Evolutionary conservation across 805 yeast species (phyloP).

Genomic region (Priceomyces melissophilus): DNA sequence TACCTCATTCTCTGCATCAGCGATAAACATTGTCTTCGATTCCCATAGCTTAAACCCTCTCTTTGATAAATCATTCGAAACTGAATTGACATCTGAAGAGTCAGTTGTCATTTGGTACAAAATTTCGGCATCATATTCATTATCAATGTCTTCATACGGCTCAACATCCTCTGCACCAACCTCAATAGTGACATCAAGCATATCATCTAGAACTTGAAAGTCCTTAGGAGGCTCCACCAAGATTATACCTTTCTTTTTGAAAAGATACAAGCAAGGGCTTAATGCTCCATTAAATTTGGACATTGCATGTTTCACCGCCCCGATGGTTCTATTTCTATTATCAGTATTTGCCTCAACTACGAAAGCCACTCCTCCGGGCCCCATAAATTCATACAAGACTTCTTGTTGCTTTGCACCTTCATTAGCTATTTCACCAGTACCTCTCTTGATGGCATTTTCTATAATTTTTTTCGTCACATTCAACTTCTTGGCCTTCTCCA

Average conservation of each 20-base stretch:
- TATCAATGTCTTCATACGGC: conserved; percentile 41
- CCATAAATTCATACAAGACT: conserved; percentile 82
- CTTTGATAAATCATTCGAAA: conserved; percentile 56
- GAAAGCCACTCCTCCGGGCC: conserved; percentile 87
- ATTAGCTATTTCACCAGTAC: conserved; percentile 60
- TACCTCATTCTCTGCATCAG: conserved; percentile 59
- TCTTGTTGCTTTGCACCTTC: conserved; percentile 45
- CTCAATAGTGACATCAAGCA: conserved; percentile 74
- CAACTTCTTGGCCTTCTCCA: conserved; percentile 73
- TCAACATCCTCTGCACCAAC: conserved; percentile 78
- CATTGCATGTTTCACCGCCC: conserved; percentile 70
- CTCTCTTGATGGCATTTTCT: conserved; percentile 84
- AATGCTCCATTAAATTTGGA: conserved; percentile 65
- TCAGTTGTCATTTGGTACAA: conserved; percentile 54
- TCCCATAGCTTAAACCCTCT: conserved; percentile 60
- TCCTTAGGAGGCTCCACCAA: conserved; percentile 40
- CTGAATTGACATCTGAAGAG: conserved; percentile 56
- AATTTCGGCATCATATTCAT: conserved; percentile 35
- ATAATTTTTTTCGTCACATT: conserved; percentile 82
- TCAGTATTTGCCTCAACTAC: conserved; percentile 87
- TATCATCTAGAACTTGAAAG: conserved; percentile 51
- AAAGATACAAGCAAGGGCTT: conserved; percentile 75
- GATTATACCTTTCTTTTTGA: conserved; percentile 74
- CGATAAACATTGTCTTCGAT: conserved; percentile 64
- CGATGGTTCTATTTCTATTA: conserved; percentile 78